Percentiles rank a stretch among this genome's conserved stretches.
Evolutionary conservation across 2,329 filamentous ascomycete genomes (phyloP).

Genomic region (Monascus ruber): DNA sequence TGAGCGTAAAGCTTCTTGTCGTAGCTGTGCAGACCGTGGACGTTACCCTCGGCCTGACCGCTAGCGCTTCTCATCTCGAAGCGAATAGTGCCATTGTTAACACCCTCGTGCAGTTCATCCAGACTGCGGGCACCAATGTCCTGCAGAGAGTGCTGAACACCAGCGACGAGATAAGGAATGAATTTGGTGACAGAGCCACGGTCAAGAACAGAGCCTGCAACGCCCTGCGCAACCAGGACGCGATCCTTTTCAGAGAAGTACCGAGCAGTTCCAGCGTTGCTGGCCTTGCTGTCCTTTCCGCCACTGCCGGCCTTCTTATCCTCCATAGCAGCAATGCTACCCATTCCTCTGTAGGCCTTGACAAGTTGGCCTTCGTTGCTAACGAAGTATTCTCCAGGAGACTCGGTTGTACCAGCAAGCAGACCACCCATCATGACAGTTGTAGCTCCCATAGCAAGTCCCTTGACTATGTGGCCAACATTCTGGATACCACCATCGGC

Average conservation of each 20-base stretch:
- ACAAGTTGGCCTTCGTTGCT: conserved; percentile 94
- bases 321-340: conserved; percentile 97
- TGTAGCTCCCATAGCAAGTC: conserved; percentile 82
- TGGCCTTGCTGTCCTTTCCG: conserved; percentile 54
- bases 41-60: conserved; percentile 90
- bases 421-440: conserved; percentile 99
- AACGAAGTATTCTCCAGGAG: conserved; percentile 91
- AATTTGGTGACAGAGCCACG: conserved; percentile 80
- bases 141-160: conserved; percentile 94
- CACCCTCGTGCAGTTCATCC: conserved; percentile 61
- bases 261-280: conserved; percentile 87
- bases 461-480: conserved; percentile 97
- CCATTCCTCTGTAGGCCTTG: conserved; percentile 99
- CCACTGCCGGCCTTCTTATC: conserved; percentile 86
- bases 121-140: conserved; percentile 83
- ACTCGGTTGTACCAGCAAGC: conserved; percentile 92
- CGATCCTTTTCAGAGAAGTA: conserved; percentile 98
- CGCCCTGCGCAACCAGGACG: conserved; percentile 90
- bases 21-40: conserved; percentile 93
- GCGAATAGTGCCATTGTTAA: conserved; percentile 62
- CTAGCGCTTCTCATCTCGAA: conserved; percentile 93
- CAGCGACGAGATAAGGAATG: conserved; percentile 86
- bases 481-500: conserved; percentile 97
- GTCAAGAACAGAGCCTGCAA: conserved; percentile 57
- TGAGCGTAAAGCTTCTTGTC: conserved; percentile 99